Conservation (phyloP, 2,329 filamentous ascomycete genomes). For the Botryotinia calthae region DNA sequence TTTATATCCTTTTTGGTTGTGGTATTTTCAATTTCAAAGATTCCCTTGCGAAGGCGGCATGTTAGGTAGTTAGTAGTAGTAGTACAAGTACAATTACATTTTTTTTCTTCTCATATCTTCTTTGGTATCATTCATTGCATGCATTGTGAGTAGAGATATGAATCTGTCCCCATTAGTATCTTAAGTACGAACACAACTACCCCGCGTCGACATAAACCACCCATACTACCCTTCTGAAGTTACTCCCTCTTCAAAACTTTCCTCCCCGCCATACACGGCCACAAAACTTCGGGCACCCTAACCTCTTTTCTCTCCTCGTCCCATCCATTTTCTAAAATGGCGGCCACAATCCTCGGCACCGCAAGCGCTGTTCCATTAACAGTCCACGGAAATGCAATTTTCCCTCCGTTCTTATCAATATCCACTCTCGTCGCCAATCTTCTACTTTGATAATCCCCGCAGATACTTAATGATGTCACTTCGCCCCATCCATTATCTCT, state of each 20-base stretch:
- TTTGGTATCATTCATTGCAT: background rate
- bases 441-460: conserved; percentile 90
- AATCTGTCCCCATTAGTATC: background rate
- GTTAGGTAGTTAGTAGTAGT: conserved; percentile 9
- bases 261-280: conserved; percentile 79
- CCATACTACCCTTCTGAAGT: background rate
- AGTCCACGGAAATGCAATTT: conserved; percentile 76
- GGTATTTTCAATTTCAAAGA: conserved; percentile 9
- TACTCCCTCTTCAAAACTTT: conserved; percentile 51
- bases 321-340: conserved; percentile 89
- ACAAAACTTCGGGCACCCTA: conserved; percentile 72
- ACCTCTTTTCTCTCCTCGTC: conserved; percentile 67
- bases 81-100: background rate
- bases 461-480: conserved; percentile 85
- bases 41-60: background rate
- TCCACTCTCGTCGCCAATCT: conserved; percentile 74
- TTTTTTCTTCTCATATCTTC: background rate
- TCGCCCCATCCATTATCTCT: conserved; percentile 82
- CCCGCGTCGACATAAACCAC: background rate
- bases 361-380: conserved; percentile 93
- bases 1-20: conserved; percentile 12
- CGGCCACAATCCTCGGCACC: conserved; percentile 83
- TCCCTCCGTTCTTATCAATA: conserved; percentile 47
- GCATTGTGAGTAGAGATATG: background rate
- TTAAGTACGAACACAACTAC: background rate